These are phyloP conservation scores for Picea abies DNA, from an alignment of 83 land plant species.

Conservation along the genomic window DNA sequence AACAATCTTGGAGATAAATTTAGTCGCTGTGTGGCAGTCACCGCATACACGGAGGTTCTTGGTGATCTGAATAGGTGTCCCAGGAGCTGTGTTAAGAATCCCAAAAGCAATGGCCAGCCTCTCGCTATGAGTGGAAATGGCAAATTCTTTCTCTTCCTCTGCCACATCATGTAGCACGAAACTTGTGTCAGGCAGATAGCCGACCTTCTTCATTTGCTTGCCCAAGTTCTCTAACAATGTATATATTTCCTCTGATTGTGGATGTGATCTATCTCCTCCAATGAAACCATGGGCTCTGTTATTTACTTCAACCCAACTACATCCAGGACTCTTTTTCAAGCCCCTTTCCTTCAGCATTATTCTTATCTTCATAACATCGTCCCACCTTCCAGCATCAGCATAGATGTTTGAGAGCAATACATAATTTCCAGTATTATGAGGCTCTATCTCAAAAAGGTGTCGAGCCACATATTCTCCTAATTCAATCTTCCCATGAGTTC, in stretches of 20 bases:
- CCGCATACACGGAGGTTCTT: slow-evolving; percentile 6
- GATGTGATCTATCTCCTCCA: slow-evolving; percentile 14
- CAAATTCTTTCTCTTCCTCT: slow-evolving; percentile 13
- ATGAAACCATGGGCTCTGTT: slow-evolving; percentile 8
- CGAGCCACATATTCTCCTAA: slow-evolving; percentile 7
- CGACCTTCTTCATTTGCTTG: slow-evolving; percentile 4
- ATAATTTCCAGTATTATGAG: slow-evolving; percentile 1
- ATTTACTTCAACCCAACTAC: slow-evolving; percentile 11
- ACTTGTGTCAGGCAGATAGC: slow-evolving; percentile 3
- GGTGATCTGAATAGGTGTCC: slow-evolving; percentile 1
- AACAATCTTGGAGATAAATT: slow-evolving; percentile 1
- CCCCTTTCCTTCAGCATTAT: slow-evolving; percentile 8
- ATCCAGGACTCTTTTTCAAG: slow-evolving; percentile 14
- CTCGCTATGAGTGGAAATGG: slow-evolving; percentile 12
- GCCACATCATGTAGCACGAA: slow-evolving; percentile 6
- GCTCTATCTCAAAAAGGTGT: slow-evolving; percentile 5
- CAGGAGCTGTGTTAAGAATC: slow-evolving; percentile 8
- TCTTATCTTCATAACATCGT: neutral
- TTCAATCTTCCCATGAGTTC: slow-evolving; percentile 4
- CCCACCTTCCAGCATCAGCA: slow-evolving; percentile 14
- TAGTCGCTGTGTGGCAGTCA: slow-evolving; percentile 10
- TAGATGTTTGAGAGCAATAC: slow-evolving; percentile 5
- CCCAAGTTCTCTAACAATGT: neutral
- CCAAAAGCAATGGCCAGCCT: slow-evolving; percentile 14
- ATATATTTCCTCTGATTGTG: slow-evolving; percentile 10